Conservation (phyloP, 768 basidiomycete species). For the Boletus sp. region DNA sequence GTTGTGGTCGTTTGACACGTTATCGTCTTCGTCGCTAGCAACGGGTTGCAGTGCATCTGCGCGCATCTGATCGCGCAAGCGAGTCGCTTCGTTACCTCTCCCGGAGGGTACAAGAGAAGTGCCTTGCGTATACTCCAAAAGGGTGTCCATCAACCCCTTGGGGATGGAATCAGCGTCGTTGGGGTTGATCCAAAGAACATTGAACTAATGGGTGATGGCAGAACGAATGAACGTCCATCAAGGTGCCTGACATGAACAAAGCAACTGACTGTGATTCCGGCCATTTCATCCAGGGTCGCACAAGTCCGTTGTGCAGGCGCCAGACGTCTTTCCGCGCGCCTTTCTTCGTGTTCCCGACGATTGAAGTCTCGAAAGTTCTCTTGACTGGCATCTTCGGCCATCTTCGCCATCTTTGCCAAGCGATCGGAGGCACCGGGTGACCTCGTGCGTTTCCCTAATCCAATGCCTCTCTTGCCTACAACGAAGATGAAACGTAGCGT, state of each 20-base stretch:
- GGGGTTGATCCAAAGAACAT: constrained; percentile 76
- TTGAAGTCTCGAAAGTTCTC: constrained; percentile 67
- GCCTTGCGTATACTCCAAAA: constrained; percentile 40
- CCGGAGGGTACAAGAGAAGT: constrained; percentile 6
- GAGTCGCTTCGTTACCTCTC: constrained; percentile 33
- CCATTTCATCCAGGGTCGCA: constrained; percentile 67
- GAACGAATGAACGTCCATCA: constrained; percentile 7
- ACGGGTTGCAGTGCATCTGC: constrained; percentile 63
- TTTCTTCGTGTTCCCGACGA: constrained; percentile 70
- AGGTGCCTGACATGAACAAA: neutral
- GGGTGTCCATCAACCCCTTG: constrained; percentile 54
- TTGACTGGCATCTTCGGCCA: constrained; percentile 50
- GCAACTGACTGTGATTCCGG: constrained; percentile 48
- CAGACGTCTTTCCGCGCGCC: constrained; percentile 68
- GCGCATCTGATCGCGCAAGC: constrained; percentile 72
- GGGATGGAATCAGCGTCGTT: constrained; percentile 64
- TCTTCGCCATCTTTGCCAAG: constrained; percentile 68
- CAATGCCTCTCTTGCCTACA: constrained; percentile 77
- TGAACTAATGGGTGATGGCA: constrained; percentile 52
- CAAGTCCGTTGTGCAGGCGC: constrained; percentile 74
- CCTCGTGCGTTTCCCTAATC: constrained; percentile 60
- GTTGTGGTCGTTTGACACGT: constrained; percentile 21
- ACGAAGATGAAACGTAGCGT: constrained; percentile 6
- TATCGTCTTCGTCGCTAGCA: constrained; percentile 34
- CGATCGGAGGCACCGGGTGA: constrained; percentile 64